phyloP scores from a whole-genome alignment of 352 stramenopile genomes.

The Phytophthora sp. region DNA sequence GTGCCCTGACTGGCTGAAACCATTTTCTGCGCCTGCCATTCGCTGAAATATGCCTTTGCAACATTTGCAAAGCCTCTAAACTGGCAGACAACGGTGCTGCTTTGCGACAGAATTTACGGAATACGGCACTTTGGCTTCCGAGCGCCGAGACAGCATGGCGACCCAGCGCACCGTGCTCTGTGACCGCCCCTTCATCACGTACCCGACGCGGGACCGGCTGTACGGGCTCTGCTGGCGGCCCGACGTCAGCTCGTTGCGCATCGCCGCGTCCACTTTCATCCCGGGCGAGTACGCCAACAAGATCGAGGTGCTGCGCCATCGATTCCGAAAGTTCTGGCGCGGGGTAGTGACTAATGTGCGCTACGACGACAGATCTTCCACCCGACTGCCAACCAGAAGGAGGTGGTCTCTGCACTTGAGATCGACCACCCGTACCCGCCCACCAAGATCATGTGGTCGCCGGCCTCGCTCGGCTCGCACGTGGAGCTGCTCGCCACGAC shows the following conservation, averaged over 20 bases:
- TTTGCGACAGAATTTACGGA: too few relatives aligned
- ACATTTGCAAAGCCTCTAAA: too few relatives aligned
- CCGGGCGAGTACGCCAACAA: conserved; percentile 89
- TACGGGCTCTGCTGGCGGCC: conserved; percentile 84
- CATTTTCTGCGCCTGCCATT: too few relatives aligned
- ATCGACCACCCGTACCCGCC: conserved; percentile 88
- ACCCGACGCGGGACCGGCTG: conserved; percentile 63
- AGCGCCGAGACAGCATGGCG: too few relatives aligned
- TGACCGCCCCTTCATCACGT: conserved; percentile 73
- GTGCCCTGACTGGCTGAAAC: too few relatives aligned
- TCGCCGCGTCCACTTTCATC: conserved; percentile 83
- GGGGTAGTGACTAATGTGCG: not conserved
- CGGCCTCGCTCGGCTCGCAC: conserved; percentile 48
- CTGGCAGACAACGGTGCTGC: too few relatives aligned
- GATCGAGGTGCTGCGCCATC: conserved; percentile 63
- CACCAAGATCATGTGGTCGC: conserved; percentile 90
- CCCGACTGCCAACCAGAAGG: conserved; percentile 53
- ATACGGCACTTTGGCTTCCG: too few relatives aligned
- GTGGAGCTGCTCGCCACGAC: conserved; percentile 82
- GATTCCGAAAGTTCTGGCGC: not conserved
- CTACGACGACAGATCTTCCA: conserved; percentile 79
- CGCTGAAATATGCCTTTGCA: too few relatives aligned
- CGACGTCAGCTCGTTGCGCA: conserved; percentile 59
- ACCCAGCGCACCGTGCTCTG: conserved; percentile 37
- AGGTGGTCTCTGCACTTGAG: conserved; percentile 65